Percentiles rank a stretch among this genome's conserved stretches.
These are phyloP conservation scores for Phytophthora vignae DNA, from an alignment of 352 stramenopile genomes.

Conservation along the genomic window DNA sequence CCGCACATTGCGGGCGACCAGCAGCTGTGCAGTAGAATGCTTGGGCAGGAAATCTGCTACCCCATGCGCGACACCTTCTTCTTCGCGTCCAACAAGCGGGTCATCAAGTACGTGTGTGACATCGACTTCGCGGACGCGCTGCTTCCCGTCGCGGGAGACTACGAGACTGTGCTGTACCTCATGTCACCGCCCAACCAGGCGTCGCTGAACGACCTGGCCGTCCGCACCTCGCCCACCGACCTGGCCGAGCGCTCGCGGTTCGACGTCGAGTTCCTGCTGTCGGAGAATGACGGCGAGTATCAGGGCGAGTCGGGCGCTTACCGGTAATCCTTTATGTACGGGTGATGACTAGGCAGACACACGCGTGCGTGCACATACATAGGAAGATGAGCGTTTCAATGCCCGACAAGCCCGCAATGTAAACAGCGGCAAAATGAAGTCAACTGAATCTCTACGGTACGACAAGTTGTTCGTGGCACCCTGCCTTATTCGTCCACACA, in stretches of 20 bases:
- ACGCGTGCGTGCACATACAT: background rate
- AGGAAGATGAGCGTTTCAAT: conserved; percentile 19
- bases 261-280: conserved; percentile 52
- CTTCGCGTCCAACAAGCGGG: conserved; percentile 45
- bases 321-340: too few species aligned
- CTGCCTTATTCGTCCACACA: background rate
- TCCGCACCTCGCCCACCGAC: conserved; percentile 38
- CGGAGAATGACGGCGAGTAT: conserved; percentile 21
- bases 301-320: background rate
- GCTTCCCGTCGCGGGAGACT: conserved; percentile 41
- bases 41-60: conserved; percentile 53
- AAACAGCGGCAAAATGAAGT: conserved; percentile 24
- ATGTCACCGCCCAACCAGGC: conserved; percentile 42
- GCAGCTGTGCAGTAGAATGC: conserved; percentile 32
- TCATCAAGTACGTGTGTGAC: conserved; percentile 58
- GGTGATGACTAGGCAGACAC: too few species aligned
- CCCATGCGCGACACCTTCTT: conserved; percentile 55
- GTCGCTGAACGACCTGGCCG: conserved; percentile 46
- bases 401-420: background rate
- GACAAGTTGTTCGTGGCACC: background rate
- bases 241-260: conserved; percentile 36
- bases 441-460: conserved; percentile 14
- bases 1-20: conserved; percentile 41
- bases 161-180: conserved; percentile 47
- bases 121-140: conserved; percentile 49